These are phyloP conservation scores for Solidago caesia DNA, from an alignment of 129 eudicot species.

Conservation along the genomic window DNA sequence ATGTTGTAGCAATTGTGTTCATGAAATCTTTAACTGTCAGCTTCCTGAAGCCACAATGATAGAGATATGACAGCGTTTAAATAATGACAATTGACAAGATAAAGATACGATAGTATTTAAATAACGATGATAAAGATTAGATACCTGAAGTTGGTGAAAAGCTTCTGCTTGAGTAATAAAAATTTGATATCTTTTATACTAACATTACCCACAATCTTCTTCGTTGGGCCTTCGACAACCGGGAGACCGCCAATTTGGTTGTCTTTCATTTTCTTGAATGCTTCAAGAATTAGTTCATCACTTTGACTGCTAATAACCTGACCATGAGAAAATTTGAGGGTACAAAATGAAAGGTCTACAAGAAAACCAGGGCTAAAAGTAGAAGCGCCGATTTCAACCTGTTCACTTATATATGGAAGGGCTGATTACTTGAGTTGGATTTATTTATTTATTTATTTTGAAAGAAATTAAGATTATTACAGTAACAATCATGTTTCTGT, in stretches of 20 bases:
- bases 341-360: neutral
- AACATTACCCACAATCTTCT: conserved; percentile 71
- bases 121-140: conserved; percentile 9
- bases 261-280: conserved; percentile 93
- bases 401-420: neutral
- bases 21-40: conserved; percentile 70
- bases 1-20: conserved; percentile 52
- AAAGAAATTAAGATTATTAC: too few relatives aligned
- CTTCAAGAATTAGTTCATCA: conserved; percentile 73
- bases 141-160: conserved; percentile 89
- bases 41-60: conserved; percentile 41
- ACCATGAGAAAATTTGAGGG: neutral
- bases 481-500: neutral
- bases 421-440: neutral
- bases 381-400: neutral
- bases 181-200: conserved; percentile 89
- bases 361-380: conserved; percentile 9
- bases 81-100: conserved; percentile 7
- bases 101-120: neutral
- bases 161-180: conserved; percentile 73
- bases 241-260: conserved; percentile 90
- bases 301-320: conserved; percentile 62
- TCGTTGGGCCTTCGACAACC: conserved; percentile 70
- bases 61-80: too few relatives aligned
- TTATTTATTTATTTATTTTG: too few relatives aligned